Evolutionary conservation across 2,329 filamentous ascomycete genomes (phyloP).

Genomic region (Paecilomyces niveus): DNA sequence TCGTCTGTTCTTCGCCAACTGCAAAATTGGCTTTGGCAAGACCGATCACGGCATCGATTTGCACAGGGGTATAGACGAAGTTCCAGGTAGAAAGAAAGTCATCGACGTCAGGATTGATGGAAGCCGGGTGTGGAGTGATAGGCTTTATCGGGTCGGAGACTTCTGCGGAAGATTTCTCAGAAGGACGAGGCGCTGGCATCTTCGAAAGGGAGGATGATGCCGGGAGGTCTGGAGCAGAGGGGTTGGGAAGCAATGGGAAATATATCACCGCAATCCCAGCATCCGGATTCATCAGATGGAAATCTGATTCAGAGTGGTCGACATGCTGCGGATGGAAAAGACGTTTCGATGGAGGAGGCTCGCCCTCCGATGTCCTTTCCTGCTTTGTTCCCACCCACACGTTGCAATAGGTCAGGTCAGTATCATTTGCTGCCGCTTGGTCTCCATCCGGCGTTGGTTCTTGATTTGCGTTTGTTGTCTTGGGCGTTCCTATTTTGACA

Average conservation of each 20-base stretch:
- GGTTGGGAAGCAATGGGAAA: slow-evolving; percentile 80
- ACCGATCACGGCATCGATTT: slow-evolving; percentile 77
- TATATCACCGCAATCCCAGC: slow-evolving; percentile 88
- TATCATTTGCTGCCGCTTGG: slow-evolving; percentile 26
- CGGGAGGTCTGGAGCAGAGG: slow-evolving; percentile 31
- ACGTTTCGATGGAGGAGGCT: slow-evolving; percentile 48
- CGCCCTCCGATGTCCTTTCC: slow-evolving; percentile 55
- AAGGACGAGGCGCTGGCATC: slow-evolving; percentile 15
- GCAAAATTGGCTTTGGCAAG: slow-evolving; percentile 81
- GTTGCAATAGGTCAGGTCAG: slow-evolving; percentile 78
- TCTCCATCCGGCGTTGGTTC: slow-evolving; percentile 36
- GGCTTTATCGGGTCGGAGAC: slow-evolving; percentile 14
- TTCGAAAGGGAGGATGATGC: slow-evolving; percentile 14
- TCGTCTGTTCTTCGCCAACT: slow-evolving; percentile 72
- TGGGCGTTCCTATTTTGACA: slow-evolving; percentile 5
- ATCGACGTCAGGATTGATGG: slow-evolving; percentile 70
- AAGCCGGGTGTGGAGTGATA: slow-evolving; percentile 47
- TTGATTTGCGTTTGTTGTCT: slow-evolving; percentile 31
- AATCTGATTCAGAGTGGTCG: slow-evolving; percentile 56
- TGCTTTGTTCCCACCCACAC: slow-evolving; percentile 86
- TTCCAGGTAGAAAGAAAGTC: slow-evolving; percentile 98
- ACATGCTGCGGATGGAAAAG: slow-evolving; percentile 38
- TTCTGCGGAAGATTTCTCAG: slow-evolving; percentile 11
- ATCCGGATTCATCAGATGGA: slow-evolving; percentile 64
- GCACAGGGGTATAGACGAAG: slow-evolving; percentile 86